Base-by-base conservation (phyloP, 2,329 filamentous ascomycete genomes). In the Atkinsonella hypoxylon region DNA sequence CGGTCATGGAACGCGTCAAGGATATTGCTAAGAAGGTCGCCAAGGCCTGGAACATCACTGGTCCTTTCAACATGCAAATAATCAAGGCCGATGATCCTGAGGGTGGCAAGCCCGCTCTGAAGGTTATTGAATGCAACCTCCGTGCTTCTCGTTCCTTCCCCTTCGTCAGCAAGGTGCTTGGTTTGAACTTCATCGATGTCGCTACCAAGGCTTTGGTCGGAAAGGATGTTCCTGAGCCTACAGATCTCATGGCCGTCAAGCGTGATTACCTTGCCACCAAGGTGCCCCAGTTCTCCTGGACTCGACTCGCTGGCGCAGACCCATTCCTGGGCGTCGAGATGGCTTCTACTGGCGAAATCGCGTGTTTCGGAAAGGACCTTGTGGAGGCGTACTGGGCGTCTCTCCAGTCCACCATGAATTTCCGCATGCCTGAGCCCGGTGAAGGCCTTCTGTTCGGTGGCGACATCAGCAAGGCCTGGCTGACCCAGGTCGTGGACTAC, bases 51-150 rank as follows among this genome's bases (percentile, higher is more conserved):
- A 89, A 79, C 64, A 97, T 97, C 68, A 97, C 89, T 18, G 93
- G 93, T 50, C 93, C 93, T 53, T 98, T 97, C 82, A 98, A 98
- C 79, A 97, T 98, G 91, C 93, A 98, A 67, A 95, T 98, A 70
- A 97, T 98, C 79, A 95, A 95, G 75, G 89, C 87, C 36, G 77
- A 87, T 12, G 75, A 85, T 62, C 81, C 85, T 32, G 82, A 87
- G 53, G 86, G 86, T 52, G 84, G 83, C 51, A 79, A 85, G 63
- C 81, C 87, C 34, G 76, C 79, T 30, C 80, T 97, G 57, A 96
- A 96, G 77, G 91, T 97, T 62, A 97, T 97, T 56, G 91, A 97
- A 72, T 97, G 91, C 76, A 97, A 97, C 70, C 82, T 97, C 55
- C 91, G 91, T 67, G 93, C 91, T 51, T 97, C 91, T 53, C 89